Evolutionary conservation across 306 rosid genomes (phyloP), one percentile per base, ranked within the genome.

Genomic region (Gillenia trifoliata): DNA sequence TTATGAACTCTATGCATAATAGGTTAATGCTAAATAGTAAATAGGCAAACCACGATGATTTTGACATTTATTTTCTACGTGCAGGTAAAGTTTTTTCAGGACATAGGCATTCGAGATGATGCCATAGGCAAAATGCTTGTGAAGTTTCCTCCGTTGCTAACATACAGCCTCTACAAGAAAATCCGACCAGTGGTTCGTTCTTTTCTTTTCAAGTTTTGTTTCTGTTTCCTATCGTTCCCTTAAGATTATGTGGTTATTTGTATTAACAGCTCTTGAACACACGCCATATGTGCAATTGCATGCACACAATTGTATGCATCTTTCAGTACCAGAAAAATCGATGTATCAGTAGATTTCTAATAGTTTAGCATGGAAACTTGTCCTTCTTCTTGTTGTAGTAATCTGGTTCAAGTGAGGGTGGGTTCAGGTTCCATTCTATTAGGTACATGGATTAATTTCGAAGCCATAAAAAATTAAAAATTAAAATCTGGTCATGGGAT

Each of bases 111-210:
- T 80, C 87, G 69, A 70, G 83, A 91, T 50, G 97, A 88, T 59
- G 97, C 92, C 40, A 89, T 93, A 68, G 89, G 96, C 75, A 93
- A 87, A 81, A 93, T 91, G 98, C 97, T 93, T 79, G 98, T 89
- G 29, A 91, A 88, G 73, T 93, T 91, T 86, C 97, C 98, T 67
- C 74, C 91, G 6, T 75, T 93, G 79, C 88, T 93, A 36, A 91
- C 97, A 50, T 93, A 88, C 89, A 93, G 93, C 83, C 87, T 91
- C 70, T 11, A 83, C 86, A 93, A 91, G 91, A 93, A 93, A 88
- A 91, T 93, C 74, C 85, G 92, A 22, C 97, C 91, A 7, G 96
- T 91, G 92, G 98, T 93, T 38, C 50, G 97, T 88, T 54, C 73
- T 71, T 86, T 77, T 85, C 75, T 74, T 71, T n/a, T 16, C 34